Conservation (phyloP, 2,329 filamentous ascomycete genomes). For the Ophiosphaerella korrae region DNA sequence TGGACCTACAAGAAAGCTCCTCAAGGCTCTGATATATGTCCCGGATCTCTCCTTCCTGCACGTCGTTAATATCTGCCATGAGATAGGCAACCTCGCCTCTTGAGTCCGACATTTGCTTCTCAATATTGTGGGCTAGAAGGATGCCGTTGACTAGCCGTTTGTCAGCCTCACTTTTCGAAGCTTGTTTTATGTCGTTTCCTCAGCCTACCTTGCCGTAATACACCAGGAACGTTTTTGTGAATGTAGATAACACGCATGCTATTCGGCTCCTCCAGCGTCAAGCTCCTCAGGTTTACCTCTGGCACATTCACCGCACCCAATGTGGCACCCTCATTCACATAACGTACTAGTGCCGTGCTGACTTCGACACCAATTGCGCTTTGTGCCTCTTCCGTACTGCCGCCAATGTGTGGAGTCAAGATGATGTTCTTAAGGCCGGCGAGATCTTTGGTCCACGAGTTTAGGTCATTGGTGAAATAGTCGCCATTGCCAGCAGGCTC, state of each 20-base stretch:
- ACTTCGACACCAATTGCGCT: slow-evolving; percentile 95
- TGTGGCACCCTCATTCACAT: slow-evolving; percentile 94
- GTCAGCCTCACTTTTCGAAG: slow-evolving; percentile 9
- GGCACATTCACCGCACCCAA: slow-evolving; percentile 94
- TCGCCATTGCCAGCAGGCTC: slow-evolving; percentile 94
- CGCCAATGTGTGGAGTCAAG: slow-evolving; percentile 94
- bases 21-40: slow-evolving; percentile 84
- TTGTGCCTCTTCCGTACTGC: slow-evolving; percentile 97
- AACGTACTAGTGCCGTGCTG: slow-evolving; percentile 82
- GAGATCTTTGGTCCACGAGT: slow-evolving; percentile 84
- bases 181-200: not conserved
- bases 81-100: slow-evolving; percentile 93
- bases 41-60: slow-evolving; percentile 80
- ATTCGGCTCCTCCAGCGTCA: slow-evolving; percentile 87
- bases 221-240: slow-evolving; percentile 94
- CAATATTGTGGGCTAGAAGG: slow-evolving; percentile 92
- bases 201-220: slow-evolving; percentile 74
- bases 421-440: slow-evolving; percentile 88
- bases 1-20: slow-evolving; percentile 72
- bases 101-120: slow-evolving; percentile 98
- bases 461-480: slow-evolving; percentile 86
- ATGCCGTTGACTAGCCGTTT: slow-evolving; percentile 81
- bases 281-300: slow-evolving; percentile 87
- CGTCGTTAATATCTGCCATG: slow-evolving; percentile 95
- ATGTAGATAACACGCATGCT: slow-evolving; percentile 95